Percentiles rank a stretch among this genome's conserved stretches.
Conservation (phyloP, 345 rosid species). For the Raphanus sativus region DNA sequence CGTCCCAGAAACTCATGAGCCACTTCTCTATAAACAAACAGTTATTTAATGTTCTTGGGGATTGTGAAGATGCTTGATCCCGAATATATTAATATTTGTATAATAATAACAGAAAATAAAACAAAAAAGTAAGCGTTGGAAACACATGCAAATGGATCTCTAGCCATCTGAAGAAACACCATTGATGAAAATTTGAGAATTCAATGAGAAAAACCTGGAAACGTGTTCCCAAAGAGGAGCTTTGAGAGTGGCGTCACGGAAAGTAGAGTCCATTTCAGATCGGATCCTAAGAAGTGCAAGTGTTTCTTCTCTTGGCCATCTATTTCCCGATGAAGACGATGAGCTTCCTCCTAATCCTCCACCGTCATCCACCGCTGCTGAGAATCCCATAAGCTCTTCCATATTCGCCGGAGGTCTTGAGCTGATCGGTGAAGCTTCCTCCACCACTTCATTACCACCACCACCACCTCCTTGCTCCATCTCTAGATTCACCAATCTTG, state of each 20-base stretch:
- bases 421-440: conserved; percentile 87
- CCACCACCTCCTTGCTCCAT: conserved; percentile 61
- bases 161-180: conserved; percentile 37
- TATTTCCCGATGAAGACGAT: conserved; percentile 49
- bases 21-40: conserved; percentile 33
- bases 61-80: conserved; percentile 39
- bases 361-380: conserved; percentile 45
- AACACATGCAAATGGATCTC: conserved; percentile 58
- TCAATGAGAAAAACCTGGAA: conserved; percentile 56
- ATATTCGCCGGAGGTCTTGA: conserved; percentile 80
- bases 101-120: not conserved
- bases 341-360: conserved; percentile 48
- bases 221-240: conserved; percentile 95
- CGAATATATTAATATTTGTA: conserved; percentile 19
- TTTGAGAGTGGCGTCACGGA: conserved; percentile 82
- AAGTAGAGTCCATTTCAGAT: conserved; percentile 84
- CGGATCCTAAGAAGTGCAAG: conserved; percentile 76
- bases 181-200: conserved; percentile 10
- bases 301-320: conserved; percentile 96
- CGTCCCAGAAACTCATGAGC: conserved; percentile 38
- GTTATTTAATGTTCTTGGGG: conserved; percentile 25
- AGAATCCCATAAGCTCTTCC: conserved; percentile 59
- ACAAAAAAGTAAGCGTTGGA: conserved; percentile 36
- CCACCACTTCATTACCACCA: conserved; percentile 51
- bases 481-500: conserved; percentile 31